Conservation (phyloP, 208 protist genomes). For the Phytomonas sp. region DNA sequence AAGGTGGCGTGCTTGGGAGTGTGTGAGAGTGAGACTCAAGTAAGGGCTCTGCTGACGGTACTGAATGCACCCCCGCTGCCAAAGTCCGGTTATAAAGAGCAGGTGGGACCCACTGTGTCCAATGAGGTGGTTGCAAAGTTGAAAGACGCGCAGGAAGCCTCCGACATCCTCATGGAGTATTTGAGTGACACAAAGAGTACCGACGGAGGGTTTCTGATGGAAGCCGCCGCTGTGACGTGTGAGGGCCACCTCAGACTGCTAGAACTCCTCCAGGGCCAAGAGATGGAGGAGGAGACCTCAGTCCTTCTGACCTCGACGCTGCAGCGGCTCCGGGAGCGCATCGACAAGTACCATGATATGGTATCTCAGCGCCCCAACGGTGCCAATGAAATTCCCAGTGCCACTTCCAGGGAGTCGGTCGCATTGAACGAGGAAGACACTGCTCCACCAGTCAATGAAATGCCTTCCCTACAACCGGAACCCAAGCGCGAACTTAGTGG, state of each 20-base stretch:
- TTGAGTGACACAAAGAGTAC: conserved; percentile 20
- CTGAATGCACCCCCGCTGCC: conserved; percentile 41
- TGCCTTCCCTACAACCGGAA: neutral
- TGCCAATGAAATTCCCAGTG: neutral
- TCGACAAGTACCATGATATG: conserved; percentile 13
- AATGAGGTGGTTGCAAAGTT: conserved; percentile 26
- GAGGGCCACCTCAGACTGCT: conserved; percentile 31
- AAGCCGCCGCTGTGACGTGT: conserved; percentile 29
- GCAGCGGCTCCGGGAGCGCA: conserved; percentile 21
- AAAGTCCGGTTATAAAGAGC: conserved; percentile 2
- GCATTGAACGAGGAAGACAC: neutral
- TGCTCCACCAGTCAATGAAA: neutral
- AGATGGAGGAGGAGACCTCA: conserved; percentile 26
- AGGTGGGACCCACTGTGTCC: conserved; percentile 13
- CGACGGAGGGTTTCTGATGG: conserved; percentile 25
- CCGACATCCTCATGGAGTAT: conserved; percentile 44
- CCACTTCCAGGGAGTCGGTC: neutral
- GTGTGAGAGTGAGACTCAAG: conserved; percentile 56
- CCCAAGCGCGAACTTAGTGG: neutral
- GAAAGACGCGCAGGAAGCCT: conserved; percentile 32
- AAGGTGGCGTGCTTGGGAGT: conserved; percentile 53
- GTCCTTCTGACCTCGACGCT: conserved; percentile 23
- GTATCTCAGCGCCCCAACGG: conserved; percentile 2
- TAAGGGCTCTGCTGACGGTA: conserved; percentile 39
- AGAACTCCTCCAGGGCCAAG: conserved; percentile 30